Evolutionary conservation across 306 rosid species (phyloP).

Genomic region (Prosopis cineraria): DNA sequence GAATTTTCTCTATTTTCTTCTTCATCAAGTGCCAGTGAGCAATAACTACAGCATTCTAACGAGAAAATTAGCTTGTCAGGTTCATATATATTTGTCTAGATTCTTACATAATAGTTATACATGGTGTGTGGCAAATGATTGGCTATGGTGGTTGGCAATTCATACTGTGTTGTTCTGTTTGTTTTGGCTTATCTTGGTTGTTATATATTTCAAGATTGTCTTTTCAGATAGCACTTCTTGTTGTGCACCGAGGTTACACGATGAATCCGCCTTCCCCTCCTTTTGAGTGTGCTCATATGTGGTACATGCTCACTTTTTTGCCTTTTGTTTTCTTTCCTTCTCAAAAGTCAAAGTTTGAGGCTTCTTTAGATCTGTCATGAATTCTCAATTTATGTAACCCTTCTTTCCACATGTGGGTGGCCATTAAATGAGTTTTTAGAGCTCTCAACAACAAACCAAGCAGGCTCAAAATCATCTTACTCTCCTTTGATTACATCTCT

Average conservation of each 20-base stretch:
- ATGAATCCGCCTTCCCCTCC: slow-evolving; percentile 98
- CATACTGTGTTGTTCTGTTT: slow-evolving; percentile 24
- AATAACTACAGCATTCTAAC: slow-evolving; percentile 86
- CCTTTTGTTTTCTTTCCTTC: slow-evolving; percentile 4
- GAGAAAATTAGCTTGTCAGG: slow-evolving; percentile 90
- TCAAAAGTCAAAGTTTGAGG: slow-evolving; percentile 17
- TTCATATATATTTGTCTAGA: slow-evolving; percentile 44
- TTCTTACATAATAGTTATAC: slow-evolving; percentile 33
- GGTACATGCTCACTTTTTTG: slow-evolving; percentile 51
- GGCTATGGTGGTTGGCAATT: slow-evolving; percentile 21
- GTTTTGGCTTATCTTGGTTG: slow-evolving; percentile 30
- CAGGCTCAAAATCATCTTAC: neutral
- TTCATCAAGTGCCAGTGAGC: slow-evolving; percentile 96
- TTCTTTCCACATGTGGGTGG: neutral
- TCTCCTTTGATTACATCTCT: neutral
- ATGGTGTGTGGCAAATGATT: slow-evolving; percentile 19
- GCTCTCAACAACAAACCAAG: neutral
- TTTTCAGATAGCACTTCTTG: slow-evolving; percentile 91
- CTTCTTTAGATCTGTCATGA: neutral
- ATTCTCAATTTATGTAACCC: neutral
- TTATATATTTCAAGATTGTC: slow-evolving; percentile 45
- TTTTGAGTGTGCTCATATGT: slow-evolving; percentile 91
- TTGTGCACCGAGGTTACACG: slow-evolving; percentile 85
- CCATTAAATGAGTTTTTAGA: neutral
- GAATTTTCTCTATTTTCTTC: slow-evolving; percentile 93